A percentile compares a stretch with the other conserved stretches of the same genome.
These are phyloP conservation scores for Tritrichomonas musculus DNA, from an alignment of 208 protist genomes.

Conservation along the genomic window DNA sequence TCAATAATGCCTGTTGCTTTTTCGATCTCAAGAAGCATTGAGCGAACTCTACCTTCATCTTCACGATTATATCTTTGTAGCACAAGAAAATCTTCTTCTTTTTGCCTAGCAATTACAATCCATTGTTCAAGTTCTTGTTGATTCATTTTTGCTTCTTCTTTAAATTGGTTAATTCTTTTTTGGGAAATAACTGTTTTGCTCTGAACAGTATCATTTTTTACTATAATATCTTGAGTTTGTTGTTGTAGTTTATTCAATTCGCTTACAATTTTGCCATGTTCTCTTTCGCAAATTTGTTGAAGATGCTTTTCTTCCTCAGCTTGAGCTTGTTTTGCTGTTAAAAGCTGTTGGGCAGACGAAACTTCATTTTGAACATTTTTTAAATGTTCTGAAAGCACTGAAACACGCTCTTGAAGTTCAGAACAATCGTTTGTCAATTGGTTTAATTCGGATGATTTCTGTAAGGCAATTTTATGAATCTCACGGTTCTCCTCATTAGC, in stretches of 20 bases:
- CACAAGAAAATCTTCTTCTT: conserved; percentile 28
- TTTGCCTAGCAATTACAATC: background rate
- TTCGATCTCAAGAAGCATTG: conserved; percentile 9
- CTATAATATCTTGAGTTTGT: background rate
- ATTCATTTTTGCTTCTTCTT: background rate
- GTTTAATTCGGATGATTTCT: background rate
- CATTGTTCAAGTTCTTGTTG: conserved; percentile 28
- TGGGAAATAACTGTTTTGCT: background rate
- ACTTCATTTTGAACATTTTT: background rate
- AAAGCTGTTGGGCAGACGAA: background rate
- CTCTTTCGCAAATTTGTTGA: background rate
- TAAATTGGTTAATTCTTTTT: background rate
- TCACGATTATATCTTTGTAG: background rate
- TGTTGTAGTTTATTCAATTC: background rate
- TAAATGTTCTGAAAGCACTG: background rate
- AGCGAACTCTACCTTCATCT: conserved; percentile 17
- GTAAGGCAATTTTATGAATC: background rate
- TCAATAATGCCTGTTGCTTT: background rate
- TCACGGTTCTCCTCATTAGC: background rate
- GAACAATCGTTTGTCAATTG: background rate
- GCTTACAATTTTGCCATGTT: conserved; percentile 3
- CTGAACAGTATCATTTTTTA: background rate
- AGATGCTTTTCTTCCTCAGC: background rate
- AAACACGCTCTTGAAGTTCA: background rate
- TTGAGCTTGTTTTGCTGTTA: conserved; percentile 21